Conservation (phyloP, 2,329 filamentous ascomycete species). For the Myriosclerotinia curreyana region DNA sequence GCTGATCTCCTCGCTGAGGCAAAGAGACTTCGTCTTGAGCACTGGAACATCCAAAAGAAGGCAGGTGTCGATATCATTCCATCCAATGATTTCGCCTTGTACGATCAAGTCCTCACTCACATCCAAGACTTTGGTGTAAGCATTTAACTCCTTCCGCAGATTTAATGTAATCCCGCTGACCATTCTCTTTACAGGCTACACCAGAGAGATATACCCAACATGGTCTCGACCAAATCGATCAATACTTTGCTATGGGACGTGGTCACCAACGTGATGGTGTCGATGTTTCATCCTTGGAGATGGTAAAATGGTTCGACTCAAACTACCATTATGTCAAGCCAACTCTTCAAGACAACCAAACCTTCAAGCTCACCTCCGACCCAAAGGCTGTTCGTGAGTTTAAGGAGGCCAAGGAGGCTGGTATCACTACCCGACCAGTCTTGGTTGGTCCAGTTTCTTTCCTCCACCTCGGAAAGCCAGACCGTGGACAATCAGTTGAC, state of each 20-base stretch:
- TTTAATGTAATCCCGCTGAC: slow-evolving; percentile 16
- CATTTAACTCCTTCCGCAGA: slow-evolving; percentile 28
- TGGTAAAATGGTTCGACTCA: slow-evolving; percentile 99
- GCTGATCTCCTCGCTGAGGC: slow-evolving; percentile 88
- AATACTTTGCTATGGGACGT: slow-evolving; percentile 99
- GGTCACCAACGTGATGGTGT: slow-evolving; percentile 93
- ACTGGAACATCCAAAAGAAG: slow-evolving; percentile 99
- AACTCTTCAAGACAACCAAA: slow-evolving; percentile 94
- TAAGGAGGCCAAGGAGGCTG: slow-evolving; percentile 96
- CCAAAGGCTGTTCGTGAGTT: slow-evolving; percentile 95
- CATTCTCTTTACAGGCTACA: slow-evolving; percentile 58
- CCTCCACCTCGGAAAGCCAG: slow-evolving; percentile 95
- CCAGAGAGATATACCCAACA: slow-evolving; percentile 92
- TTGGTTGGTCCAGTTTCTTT: slow-evolving; percentile 95
- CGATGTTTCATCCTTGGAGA: slow-evolving; percentile 92
- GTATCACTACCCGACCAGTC: slow-evolving; percentile 88
- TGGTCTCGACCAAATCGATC: slow-evolving; percentile 82
- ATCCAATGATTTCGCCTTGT: slow-evolving; percentile 99
- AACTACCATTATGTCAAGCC: slow-evolving; percentile 99
- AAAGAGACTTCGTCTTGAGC: slow-evolving; percentile 91
- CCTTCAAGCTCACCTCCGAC: slow-evolving; percentile 80
- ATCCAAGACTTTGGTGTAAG: slow-evolving; percentile 96
- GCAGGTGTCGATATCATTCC: slow-evolving; percentile 96
- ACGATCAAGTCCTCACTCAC: slow-evolving; percentile 96
- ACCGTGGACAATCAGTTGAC: slow-evolving; percentile 88